Conservation (phyloP, 1,139 yeast genomes). For the Pichia sp. region DNA sequence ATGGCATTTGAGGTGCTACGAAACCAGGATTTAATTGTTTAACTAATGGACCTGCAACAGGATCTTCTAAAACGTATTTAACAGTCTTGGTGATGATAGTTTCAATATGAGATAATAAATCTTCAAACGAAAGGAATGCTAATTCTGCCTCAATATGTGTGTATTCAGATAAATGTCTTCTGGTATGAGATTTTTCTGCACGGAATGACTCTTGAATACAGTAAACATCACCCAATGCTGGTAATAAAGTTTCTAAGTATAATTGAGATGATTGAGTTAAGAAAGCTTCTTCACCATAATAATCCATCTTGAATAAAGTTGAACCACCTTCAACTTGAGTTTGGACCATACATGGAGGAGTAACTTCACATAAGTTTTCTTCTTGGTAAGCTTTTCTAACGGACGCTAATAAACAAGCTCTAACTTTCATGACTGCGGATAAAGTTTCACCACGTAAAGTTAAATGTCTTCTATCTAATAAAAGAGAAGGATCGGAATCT, state of each 20-base stretch:
- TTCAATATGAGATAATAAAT: constrained; percentile 80
- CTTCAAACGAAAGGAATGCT: constrained; percentile 81
- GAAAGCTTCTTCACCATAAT: constrained; percentile 95
- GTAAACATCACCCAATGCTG: constrained; percentile 94
- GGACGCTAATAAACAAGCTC: constrained; percentile 69
- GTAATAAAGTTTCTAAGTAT: constrained; percentile 92
- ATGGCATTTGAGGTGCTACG: constrained; percentile 74
- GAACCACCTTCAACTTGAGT: constrained; percentile 99
- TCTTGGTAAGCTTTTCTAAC: constrained; percentile 73
- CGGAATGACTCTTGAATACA: constrained; percentile 98
- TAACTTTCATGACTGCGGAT: constrained; percentile 91
- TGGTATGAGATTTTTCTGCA: constrained; percentile 97
- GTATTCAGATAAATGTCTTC: constrained; percentile 96
- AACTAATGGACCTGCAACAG: constrained; percentile 83
- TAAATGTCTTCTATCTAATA: constrained; percentile 92
- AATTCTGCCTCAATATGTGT: constrained; percentile 96
- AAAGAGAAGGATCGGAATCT: constrained; percentile 85
- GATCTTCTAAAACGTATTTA: constrained; percentile 76
- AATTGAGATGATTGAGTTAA: constrained; percentile 96
- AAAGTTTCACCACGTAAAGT: constrained; percentile 92
- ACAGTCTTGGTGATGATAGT: constrained; percentile 62
- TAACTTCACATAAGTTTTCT: constrained; percentile 79
- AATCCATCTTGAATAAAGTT: constrained; percentile 84
- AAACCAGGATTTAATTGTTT: constrained; percentile 90
- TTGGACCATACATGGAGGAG: constrained; percentile 99